Percentiles rank a stretch among this genome's conserved stretches.
phyloP scores from a whole-genome alignment of 179 eudicot genomes.

The Patellifolia procumbens region DNA sequence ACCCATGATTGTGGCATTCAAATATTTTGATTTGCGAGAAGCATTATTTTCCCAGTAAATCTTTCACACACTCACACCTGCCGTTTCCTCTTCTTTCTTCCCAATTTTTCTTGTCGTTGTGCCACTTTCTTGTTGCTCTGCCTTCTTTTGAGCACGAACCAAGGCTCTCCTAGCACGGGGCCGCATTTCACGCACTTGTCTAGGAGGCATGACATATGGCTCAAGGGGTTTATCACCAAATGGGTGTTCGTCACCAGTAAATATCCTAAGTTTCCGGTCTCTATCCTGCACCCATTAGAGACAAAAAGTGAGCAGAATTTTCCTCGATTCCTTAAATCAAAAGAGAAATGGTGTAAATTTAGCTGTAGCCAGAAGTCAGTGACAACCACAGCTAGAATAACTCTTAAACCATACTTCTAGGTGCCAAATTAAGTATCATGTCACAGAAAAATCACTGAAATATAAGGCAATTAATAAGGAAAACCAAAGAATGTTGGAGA shows the following conservation, averaged over 20 bases:
- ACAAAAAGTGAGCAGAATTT: conserved; percentile 11
- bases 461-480: neutral
- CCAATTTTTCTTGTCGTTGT: conserved; percentile 40
- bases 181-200: conserved; percentile 90
- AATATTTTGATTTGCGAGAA: neutral
- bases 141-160: conserved; percentile 84
- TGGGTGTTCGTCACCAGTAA: conserved; percentile 80
- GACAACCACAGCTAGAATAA: neutral
- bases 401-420: neutral
- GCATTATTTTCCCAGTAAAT: neutral
- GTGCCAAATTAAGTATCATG: neutral
- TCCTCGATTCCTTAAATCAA: neutral
- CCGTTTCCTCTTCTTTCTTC: conserved; percentile 46
- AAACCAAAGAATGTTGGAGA: neutral
- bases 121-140: conserved; percentile 47
- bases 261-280: conserved; percentile 89
- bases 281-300: conserved; percentile 60
- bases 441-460: neutral
- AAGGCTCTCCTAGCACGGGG: conserved; percentile 88
- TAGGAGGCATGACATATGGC: conserved; percentile 75
- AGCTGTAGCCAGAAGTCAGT: neutral
- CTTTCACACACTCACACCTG: conserved; percentile 39
- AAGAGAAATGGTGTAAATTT: neutral
- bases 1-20: conserved; percentile 10
- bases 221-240: conserved; percentile 82